Conservation (phyloP, 2,329 filamentous ascomycete species). For the Balansia obtecta region DNA sequence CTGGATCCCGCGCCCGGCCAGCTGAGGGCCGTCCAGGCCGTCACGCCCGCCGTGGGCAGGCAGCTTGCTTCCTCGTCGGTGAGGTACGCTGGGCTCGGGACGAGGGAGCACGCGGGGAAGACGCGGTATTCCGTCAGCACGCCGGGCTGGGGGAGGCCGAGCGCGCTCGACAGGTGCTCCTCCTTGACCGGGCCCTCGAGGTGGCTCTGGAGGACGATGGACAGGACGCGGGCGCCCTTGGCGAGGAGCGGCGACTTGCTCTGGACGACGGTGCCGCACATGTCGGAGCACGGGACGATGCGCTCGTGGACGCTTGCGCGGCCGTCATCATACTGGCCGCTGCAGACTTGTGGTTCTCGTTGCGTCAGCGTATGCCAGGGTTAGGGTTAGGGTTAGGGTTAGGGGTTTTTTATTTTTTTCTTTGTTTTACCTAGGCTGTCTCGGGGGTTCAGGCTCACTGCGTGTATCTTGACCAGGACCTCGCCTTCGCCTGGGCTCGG, state of each 20-base stretch:
- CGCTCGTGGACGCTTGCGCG: slow-evolving; percentile 37
- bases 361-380: too few species aligned
- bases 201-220: slow-evolving; percentile 48
- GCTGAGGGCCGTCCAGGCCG: slow-evolving; percentile 55
- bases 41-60: slow-evolving; percentile 48
- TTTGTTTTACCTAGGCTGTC: slow-evolving; percentile 36
- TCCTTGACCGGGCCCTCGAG: slow-evolving; percentile 46
- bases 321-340: slow-evolving; percentile 56
- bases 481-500: slow-evolving; percentile 37
- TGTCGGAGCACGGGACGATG: slow-evolving; percentile 57
- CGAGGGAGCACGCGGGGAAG: slow-evolving; percentile 42
- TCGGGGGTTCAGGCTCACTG: slow-evolving; percentile 37
- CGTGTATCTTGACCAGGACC: slow-evolving; percentile 33
- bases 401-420: too few species aligned
- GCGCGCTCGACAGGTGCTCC: slow-evolving; percentile 39
- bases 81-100: slow-evolving; percentile 43
- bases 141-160: slow-evolving; percentile 48
- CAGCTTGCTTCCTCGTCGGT: slow-evolving; percentile 46
- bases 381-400: too few species aligned
- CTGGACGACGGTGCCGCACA: slow-evolving; percentile 50
- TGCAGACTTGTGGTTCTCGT: slow-evolving; percentile 34
- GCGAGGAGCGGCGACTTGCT: slow-evolving; percentile 29
- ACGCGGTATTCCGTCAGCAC: slow-evolving; percentile 47
- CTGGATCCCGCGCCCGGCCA: slow-evolving; percentile 24
- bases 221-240: slow-evolving; percentile 52